Evolutionary conservation across 805 yeast genomes (phyloP).

Genomic region (Candida coleopterorum): DNA sequence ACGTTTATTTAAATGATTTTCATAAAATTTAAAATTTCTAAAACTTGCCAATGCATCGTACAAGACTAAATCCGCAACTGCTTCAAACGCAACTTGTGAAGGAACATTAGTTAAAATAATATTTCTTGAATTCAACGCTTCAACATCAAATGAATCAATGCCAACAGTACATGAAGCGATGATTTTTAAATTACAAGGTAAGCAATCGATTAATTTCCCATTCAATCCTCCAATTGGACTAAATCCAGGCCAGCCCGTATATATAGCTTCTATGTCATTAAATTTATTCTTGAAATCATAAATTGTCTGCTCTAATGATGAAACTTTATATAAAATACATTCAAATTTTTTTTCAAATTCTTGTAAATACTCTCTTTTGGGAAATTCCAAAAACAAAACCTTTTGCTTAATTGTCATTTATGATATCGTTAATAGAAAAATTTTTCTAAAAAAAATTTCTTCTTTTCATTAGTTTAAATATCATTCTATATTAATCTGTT

Average conservation of each 20-base stretch:
- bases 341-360: slow-evolving; percentile 36
- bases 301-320: slow-evolving; percentile 38
- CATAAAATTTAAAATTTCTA: slow-evolving; percentile 37
- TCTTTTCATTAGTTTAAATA: background rate
- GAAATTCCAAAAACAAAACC: slow-evolving; percentile 47
- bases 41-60: slow-evolving; percentile 55
- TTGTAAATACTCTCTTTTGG: slow-evolving; percentile 42
- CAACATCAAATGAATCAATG: slow-evolving; percentile 45
- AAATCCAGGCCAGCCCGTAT: slow-evolving; percentile 59
- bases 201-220: slow-evolving; percentile 34
- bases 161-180: slow-evolving; percentile 58
- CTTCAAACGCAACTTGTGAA: slow-evolving; percentile 52
- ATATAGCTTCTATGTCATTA: slow-evolving; percentile 46
- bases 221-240: slow-evolving; percentile 48
- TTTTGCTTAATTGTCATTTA: slow-evolving; percentile 21
- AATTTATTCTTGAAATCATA: slow-evolving; percentile 36
- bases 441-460: too few relatives aligned
- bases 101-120: slow-evolving; percentile 59
- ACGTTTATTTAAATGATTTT: slow-evolving; percentile 35
- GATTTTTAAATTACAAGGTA: slow-evolving; percentile 43
- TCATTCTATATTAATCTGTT: background rate
- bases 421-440: too few relatives aligned
- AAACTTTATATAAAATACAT: slow-evolving; percentile 35
- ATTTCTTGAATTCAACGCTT: slow-evolving; percentile 33
- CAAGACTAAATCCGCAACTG: slow-evolving; percentile 72